Conservation (phyloP, 768 basidiomycete species). For the Hericium alpestre region DNA sequence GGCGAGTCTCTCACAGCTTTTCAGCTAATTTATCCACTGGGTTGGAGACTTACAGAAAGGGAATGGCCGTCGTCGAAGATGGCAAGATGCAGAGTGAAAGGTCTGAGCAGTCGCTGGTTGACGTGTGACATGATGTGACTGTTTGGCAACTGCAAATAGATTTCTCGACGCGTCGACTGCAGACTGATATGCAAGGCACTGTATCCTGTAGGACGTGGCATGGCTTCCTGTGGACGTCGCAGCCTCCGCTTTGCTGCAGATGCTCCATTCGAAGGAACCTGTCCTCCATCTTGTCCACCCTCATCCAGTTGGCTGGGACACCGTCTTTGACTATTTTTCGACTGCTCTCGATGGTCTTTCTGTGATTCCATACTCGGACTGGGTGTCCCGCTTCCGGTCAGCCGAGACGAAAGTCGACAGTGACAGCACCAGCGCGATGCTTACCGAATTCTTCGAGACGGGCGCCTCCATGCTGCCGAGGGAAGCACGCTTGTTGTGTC, state of each 20-base stretch:
- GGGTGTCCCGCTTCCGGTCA: neutral
- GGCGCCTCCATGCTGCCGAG: neutral
- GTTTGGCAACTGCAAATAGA: too few relatives aligned
- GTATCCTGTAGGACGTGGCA: neutral
- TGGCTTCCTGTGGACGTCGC: slow-evolving; percentile 11
- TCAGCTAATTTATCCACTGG: too few relatives aligned
- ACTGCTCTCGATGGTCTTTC: neutral
- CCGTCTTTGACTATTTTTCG: neutral
- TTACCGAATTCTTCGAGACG: slow-evolving; percentile 1
- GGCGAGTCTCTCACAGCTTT: too few relatives aligned
- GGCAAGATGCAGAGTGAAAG: too few relatives aligned
- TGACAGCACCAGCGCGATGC: neutral
- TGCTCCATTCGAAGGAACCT: neutral
- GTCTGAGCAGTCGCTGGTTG: too few relatives aligned
- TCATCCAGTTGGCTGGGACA: slow-evolving; percentile 1
- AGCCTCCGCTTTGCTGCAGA: slow-evolving; percentile 5
- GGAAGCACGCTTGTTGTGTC: slow-evolving; percentile 2
- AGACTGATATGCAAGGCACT: too few relatives aligned
- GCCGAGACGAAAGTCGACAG: neutral
- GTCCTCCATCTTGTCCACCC: slow-evolving; percentile 7
- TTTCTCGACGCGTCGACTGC: too few relatives aligned
- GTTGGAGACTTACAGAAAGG: too few relatives aligned
- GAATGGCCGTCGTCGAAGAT: too few relatives aligned
- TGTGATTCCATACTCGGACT: neutral
- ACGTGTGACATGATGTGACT: too few relatives aligned